A percentile compares a stretch with the other conserved stretches of the same genome.
phyloP scores from a whole-genome alignment of 805 yeast species.

The Hanseniaspora meyeri region DNA sequence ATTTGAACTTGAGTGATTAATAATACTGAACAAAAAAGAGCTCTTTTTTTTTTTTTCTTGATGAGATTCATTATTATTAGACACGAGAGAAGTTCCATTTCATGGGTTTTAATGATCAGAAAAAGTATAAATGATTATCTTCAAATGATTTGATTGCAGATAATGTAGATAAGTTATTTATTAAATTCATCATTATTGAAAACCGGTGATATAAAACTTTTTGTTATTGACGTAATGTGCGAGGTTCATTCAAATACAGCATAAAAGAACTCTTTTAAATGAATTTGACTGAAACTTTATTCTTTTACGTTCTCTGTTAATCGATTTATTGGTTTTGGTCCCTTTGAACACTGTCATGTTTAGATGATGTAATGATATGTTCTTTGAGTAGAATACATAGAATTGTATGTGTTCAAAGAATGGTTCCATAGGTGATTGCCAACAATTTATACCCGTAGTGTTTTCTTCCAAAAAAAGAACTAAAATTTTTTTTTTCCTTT shows the following conservation, averaged over 20 bases:
- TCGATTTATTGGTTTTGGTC: no score
- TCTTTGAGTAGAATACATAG: no score
- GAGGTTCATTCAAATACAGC: neutral
- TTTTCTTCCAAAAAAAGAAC: neutral
- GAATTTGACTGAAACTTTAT: neutral
- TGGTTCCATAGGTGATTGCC: no score
- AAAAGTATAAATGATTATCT: constrained; percentile 8
- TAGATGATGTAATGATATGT: no score
- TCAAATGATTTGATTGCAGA: constrained; percentile 21
- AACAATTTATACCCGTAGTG: neutral
- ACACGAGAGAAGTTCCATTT: no score
- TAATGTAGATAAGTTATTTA: constrained; percentile 29
- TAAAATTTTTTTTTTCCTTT: neutral
- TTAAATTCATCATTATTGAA: constrained; percentile 20
- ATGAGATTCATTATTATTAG: neutral
- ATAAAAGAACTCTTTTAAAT: no score
- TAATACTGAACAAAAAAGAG: constrained; percentile 13
- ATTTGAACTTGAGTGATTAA: constrained; percentile 13
- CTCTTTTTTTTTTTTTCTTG: neutral
- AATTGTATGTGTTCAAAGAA: no score
- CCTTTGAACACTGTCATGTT: no score
- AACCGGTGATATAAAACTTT: neutral
- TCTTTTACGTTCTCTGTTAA: neutral
- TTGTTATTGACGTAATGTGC: neutral
- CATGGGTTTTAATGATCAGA: constrained; percentile 11